Percentiles rank a stretch among this genome's conserved stretches.
Evolutionary conservation across 1,284 basidiomycete genomes (phyloP).

Genomic region (Afroboletus lepidellus): DNA sequence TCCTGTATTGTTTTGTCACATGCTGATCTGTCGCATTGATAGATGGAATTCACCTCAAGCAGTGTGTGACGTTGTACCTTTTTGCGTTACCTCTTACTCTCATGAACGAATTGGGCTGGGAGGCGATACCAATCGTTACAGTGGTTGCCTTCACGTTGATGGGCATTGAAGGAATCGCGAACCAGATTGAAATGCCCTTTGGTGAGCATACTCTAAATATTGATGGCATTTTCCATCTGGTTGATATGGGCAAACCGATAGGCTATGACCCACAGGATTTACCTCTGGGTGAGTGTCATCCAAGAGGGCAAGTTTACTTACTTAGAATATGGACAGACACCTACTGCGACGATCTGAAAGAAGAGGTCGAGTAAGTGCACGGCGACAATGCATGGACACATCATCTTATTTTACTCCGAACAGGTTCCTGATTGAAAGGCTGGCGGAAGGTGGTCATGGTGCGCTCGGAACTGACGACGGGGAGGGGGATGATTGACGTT

Average conservation of each 20-base stretch:
- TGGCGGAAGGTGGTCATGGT: slow-evolving; percentile 77
- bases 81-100: slow-evolving; percentile 85
- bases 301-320: slow-evolving; percentile 4
- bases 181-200: slow-evolving; percentile 90
- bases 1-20: neutral
- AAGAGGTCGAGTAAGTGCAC: slow-evolving; percentile 67
- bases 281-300: slow-evolving; percentile 54
- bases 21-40: neutral
- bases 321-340: slow-evolving; percentile 50
- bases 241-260: slow-evolving; percentile 26
- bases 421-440: slow-evolving; percentile 74
- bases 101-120: slow-evolving; percentile 76
- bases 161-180: slow-evolving; percentile 92
- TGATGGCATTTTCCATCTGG: neutral
- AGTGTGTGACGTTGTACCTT: slow-evolving; percentile 87
- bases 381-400: neutral
- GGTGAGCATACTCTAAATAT: slow-evolving; percentile 43
- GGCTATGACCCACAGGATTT: slow-evolving; percentile 64
- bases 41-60: slow-evolving; percentile 89
- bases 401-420: slow-evolving; percentile 8
- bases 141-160: slow-evolving; percentile 86
- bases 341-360: slow-evolving; percentile 81
- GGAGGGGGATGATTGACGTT: slow-evolving; percentile 66
- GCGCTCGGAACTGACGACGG: slow-evolving; percentile 67
- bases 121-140: slow-evolving; percentile 79